Evolutionary conservation across 805 yeast species (phyloP).

Genomic region (Yamadazyma sp.): DNA sequence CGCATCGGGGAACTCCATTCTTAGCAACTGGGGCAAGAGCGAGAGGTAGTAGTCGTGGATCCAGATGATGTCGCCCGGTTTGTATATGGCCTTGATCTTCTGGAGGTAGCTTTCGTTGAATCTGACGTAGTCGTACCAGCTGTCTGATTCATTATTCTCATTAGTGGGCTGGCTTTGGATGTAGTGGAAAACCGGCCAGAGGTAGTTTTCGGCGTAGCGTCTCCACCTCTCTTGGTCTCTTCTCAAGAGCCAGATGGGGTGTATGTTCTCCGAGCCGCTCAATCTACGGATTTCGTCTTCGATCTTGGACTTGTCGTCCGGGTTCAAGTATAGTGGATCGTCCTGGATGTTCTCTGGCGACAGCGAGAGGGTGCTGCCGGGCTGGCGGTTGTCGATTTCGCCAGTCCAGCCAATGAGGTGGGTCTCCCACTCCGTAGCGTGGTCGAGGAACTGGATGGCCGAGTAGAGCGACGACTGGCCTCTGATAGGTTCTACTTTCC

Average conservation of each 20-base stretch:
- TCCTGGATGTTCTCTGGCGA: slow-evolving; percentile 47
- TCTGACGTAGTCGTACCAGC: slow-evolving; percentile 86
- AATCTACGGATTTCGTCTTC: slow-evolving; percentile 48
- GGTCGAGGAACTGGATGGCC: slow-evolving; percentile 61
- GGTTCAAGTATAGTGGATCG: slow-evolving; percentile 62
- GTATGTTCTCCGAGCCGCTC: slow-evolving; percentile 53
- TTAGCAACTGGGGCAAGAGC: slow-evolving; percentile 76
- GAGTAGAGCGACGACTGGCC: slow-evolving; percentile 88
- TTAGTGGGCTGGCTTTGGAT: slow-evolving; percentile 75
- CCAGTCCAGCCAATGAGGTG: slow-evolving; percentile 96
- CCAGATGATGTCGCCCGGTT: slow-evolving; percentile 91
- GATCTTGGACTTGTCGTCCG: slow-evolving; percentile 52
- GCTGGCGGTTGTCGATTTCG: slow-evolving; percentile 52
- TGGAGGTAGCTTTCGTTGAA: slow-evolving; percentile 90
- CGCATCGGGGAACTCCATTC: slow-evolving; percentile 74
- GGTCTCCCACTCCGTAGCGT: slow-evolving; percentile 80
- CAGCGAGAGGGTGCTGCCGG: slow-evolving; percentile 12
- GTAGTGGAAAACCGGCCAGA: slow-evolving; percentile 96
- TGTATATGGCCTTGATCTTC: slow-evolving; percentile 66
- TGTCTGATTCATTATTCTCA: slow-evolving; percentile 63
- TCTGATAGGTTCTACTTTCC: slow-evolving; percentile 64
- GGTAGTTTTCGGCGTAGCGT: slow-evolving; percentile 79
- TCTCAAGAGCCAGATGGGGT: slow-evolving; percentile 87
- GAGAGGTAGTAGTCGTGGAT: slow-evolving; percentile 87
- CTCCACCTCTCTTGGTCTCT: slow-evolving; percentile 84